Evolutionary conservation across 1,139 yeast species (phyloP), one percentile per base, ranked within the genome.

Genomic region (Kodamaea derodonti): DNA sequence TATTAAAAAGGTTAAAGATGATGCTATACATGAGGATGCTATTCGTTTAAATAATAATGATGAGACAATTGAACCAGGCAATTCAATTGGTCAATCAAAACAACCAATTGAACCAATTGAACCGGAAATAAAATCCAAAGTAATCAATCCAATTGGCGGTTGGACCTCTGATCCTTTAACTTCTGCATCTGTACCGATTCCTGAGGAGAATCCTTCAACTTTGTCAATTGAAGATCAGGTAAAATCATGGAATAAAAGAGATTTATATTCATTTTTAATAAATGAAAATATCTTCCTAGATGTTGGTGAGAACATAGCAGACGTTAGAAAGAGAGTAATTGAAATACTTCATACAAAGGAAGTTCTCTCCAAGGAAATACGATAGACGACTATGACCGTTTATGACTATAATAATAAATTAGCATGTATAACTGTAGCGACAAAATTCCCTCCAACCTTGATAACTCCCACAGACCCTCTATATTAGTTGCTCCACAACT

Each of bases 241-340:
- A 4, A 37, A 48, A 34, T 15, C 42, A 5, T 54, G 59, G 58
- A 37, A 46, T 14, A 51, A 48, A 33, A 43, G 47, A 28, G 45
- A 55, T 29, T 40, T 56, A 27, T 55, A 35, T 35, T 38, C 35
- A 22, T 52, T 43, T 36, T 43, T 56, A 29, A 40, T 45, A 25
- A 36, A 46, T 17, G 37, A 45, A 14, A 39, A 45, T 28, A 42
- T 54, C 9, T 52, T 45, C 35, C 51, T 52, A 14, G 52, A 46
- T 27, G 32, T 54, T 13, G 47, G 50, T 29, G 53, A 45, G 17
- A 49, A 51, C 22, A 27, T 53, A n/a, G 39, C 32, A 7, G 22
- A 29, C 3, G 45, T 54, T 9, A 42, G 46, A 32, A 24, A 28
- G 14, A 41, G 34, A 28, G 57, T 46, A 3, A 45, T 39, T 17